Conservation (phyloP, 805 yeast species). For the Candida namnaoensis region DNA sequence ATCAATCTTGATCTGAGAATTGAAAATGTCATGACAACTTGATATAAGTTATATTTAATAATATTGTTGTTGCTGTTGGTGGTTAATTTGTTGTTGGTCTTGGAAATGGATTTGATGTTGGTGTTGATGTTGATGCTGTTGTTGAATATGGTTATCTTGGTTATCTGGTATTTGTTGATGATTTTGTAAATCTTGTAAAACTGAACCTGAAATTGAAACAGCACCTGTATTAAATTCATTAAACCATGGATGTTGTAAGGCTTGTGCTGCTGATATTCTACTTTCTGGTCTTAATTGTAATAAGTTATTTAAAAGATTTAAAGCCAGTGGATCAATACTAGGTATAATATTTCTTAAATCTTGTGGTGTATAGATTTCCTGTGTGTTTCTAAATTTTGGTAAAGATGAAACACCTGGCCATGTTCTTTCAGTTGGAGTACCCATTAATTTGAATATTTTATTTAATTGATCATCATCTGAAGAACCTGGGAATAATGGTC, state of each 20-base stretch:
- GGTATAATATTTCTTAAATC: constrained; percentile 76
- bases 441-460: constrained; percentile 88
- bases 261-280: constrained; percentile 89
- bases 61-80: background rate
- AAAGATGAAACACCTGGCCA: constrained; percentile 96
- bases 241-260: constrained; percentile 88
- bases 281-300: constrained; percentile 90
- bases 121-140: constrained; percentile 1
- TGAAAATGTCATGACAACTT: background rate
- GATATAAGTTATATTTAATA: constrained; percentile 12
- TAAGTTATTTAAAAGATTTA: constrained; percentile 69
- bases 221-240: constrained; percentile 47
- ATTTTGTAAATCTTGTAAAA: constrained; percentile 2
- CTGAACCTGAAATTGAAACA: background rate
- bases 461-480: constrained; percentile 93
- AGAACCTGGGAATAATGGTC: constrained; percentile 93
- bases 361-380: constrained; percentile 83
- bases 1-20: too few relatives aligned
- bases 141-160: constrained; percentile 5
- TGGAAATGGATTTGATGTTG: background rate
- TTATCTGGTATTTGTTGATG: constrained; percentile 4
- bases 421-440: constrained; percentile 90
- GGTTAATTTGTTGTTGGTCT: background rate
- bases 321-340: constrained; percentile 71
- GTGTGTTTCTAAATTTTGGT: constrained; percentile 80